Conservation (phyloP, 352 stramenopile species). For the Phytophthora parvispora region DNA sequence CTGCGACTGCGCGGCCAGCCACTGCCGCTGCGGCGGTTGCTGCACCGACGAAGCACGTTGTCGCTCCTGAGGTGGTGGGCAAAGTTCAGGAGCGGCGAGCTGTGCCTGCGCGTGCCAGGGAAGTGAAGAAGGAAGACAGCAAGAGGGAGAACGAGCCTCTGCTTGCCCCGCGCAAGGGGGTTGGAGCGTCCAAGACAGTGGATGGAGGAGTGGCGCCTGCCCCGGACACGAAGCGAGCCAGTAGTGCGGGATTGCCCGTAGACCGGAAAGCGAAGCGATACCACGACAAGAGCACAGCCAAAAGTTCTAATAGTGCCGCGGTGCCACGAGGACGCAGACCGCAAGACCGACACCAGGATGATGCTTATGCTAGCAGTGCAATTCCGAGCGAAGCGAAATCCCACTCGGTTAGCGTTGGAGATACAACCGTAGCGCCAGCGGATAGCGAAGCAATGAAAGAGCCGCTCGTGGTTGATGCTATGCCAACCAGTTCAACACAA, state of each 20-base stretch:
- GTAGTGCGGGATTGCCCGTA: not conserved
- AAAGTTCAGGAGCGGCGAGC: not conserved
- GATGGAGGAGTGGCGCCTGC: not conserved
- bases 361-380: not conserved
- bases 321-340: not conserved
- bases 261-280: not conserved
- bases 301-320: not conserved
- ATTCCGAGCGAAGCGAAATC: not conserved
- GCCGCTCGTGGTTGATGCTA: not conserved
- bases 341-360: not conserved
- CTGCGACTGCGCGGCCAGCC: not conserved
- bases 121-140: not conserved
- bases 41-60: not conserved
- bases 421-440: not conserved
- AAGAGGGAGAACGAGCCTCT: not conserved
- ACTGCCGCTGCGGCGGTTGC: not conserved
- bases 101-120: not conserved
- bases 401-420: not conserved
- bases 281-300: not conserved
- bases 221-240: conserved; percentile 1
- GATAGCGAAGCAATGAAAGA: not conserved
- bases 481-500: not conserved
- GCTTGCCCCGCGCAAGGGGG: not conserved
- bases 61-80: not conserved
- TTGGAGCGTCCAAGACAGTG: not conserved